Conservation (phyloP, 2,329 filamentous ascomycete genomes). For the Colletotrichum sansevieriae region DNA sequence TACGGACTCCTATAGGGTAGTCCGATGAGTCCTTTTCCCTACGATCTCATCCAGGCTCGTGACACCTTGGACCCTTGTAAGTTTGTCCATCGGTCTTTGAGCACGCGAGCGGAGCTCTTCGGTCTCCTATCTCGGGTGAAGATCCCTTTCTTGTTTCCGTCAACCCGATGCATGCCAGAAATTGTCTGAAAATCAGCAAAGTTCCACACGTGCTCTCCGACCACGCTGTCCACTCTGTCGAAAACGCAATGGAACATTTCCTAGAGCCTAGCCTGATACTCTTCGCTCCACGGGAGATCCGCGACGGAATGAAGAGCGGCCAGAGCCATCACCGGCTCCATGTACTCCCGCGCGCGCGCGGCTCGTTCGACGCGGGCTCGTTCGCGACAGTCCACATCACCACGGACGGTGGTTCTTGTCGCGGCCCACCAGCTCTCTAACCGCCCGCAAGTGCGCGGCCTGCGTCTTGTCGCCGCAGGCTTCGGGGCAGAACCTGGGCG, state of each 20-base stretch:
- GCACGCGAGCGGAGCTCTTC: constrained; percentile 39
- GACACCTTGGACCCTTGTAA: not conserved
- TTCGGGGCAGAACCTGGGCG: constrained; percentile 43
- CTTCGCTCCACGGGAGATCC: constrained; percentile 48
- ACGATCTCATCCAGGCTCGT: no score
- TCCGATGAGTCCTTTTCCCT: no score
- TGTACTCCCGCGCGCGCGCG: constrained; percentile 42
- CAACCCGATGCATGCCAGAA: constrained; percentile 41
- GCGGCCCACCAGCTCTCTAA: constrained; percentile 45
- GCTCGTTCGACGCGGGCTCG: constrained; percentile 44
- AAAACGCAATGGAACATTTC: constrained; percentile 49
- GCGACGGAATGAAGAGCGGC: constrained; percentile 46
- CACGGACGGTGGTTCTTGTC: constrained; percentile 49
- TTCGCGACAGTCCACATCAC: constrained; percentile 47
- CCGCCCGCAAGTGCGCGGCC: constrained; percentile 43
- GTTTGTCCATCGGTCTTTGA: constrained; percentile 42
- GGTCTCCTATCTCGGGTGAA: constrained; percentile 45
- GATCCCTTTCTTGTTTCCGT: constrained; percentile 47
- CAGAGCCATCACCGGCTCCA: constrained; percentile 45
- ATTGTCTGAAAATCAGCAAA: constrained; percentile 46
- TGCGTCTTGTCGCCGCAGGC: constrained; percentile 41
- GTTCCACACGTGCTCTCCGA: constrained; percentile 49
- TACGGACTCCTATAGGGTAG: no score
- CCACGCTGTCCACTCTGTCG: constrained; percentile 45
- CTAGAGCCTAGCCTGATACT: constrained; percentile 46